Evolutionary conservation across 192 early-diverging fungal genomes (phyloP).

Genomic region (Cladochytrium replicatum): DNA sequence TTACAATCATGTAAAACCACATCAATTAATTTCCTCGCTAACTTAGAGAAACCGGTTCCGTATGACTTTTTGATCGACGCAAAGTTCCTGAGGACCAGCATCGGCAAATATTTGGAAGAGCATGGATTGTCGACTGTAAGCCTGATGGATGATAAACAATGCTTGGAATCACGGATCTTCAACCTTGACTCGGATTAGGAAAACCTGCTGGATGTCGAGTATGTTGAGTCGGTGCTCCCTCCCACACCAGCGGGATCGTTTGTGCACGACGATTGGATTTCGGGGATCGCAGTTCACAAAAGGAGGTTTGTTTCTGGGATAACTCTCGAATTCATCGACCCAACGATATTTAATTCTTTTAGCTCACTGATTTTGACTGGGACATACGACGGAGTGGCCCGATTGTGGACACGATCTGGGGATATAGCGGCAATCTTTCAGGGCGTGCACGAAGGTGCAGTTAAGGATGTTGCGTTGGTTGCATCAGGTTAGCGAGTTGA

Average conservation of each 20-base stretch:
- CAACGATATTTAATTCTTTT: too few species aligned
- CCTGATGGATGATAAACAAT: background rate
- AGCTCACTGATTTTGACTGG: slow-evolving; percentile 50
- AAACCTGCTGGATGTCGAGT: slow-evolving; percentile 79
- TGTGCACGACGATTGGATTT: slow-evolving; percentile 95
- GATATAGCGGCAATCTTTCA: too few species aligned
- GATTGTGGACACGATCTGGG: slow-evolving; percentile 73
- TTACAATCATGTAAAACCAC: slow-evolving; percentile 1
- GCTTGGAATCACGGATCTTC: background rate
- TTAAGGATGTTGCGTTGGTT: slow-evolving; percentile 73
- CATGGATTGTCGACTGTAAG: slow-evolving; percentile 54
- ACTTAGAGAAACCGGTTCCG: slow-evolving; percentile 62
- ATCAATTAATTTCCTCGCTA: too few species aligned
- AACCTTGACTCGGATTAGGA: slow-evolving; percentile 53
- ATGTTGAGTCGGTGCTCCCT: slow-evolving; percentile 85
- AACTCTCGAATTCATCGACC: too few species aligned
- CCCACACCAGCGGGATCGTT: slow-evolving; percentile 67
- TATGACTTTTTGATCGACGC: slow-evolving; percentile 92
- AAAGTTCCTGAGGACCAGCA: slow-evolving; percentile 72
- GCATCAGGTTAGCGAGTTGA: too few species aligned
- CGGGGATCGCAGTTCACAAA: slow-evolving; percentile 11
- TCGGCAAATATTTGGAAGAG: slow-evolving; percentile 62
- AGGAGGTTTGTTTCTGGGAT: too few species aligned
- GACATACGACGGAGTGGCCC: slow-evolving; percentile 73
- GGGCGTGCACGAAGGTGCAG: slow-evolving; percentile 59